Conservation (phyloP, 2,329 filamentous ascomycete species). For the Aspergillus jensenii region DNA sequence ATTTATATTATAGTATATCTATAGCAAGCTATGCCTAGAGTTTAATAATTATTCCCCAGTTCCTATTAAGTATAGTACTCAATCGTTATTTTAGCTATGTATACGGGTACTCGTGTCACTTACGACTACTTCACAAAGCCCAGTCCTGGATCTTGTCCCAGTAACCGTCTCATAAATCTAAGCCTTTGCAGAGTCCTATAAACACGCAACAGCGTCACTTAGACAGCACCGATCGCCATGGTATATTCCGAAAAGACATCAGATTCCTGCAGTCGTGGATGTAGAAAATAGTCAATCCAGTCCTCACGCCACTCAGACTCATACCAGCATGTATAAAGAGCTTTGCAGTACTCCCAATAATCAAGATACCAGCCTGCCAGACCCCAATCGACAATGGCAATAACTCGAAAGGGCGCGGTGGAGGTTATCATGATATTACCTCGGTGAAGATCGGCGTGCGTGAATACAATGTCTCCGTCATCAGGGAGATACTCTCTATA, state of each 20-base stretch:
- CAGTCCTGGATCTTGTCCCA: too few relatives aligned
- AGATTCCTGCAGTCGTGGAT: slow-evolving; percentile 4
- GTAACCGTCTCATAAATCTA: too few relatives aligned
- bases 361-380: slow-evolving; percentile 35
- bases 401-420: slow-evolving; percentile 16
- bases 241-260: slow-evolving; percentile 10
- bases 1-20: too few relatives aligned
- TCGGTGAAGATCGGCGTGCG: slow-evolving; percentile 34
- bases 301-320: slow-evolving; percentile 15
- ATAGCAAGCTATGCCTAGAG: too few relatives aligned
- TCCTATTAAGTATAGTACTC: too few relatives aligned
- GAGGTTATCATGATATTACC: slow-evolving; percentile 33
- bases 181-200: neutral
- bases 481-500: slow-evolving; percentile 27
- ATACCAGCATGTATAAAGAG: slow-evolving; percentile 24
- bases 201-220: neutral
- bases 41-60: too few relatives aligned
- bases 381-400: slow-evolving; percentile 32
- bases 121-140: too few relatives aligned
- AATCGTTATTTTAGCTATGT: too few relatives aligned
- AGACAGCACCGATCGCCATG: slow-evolving; percentile 18
- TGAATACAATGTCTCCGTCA: slow-evolving; percentile 29
- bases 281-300: slow-evolving; percentile 10
- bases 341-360: slow-evolving; percentile 37
- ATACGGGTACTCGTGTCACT: too few relatives aligned